Percentiles rank a stretch among this genome's conserved stretches.
Conservation (phyloP, 306 rosid genomes). For the Acacia crassicarpa region DNA sequence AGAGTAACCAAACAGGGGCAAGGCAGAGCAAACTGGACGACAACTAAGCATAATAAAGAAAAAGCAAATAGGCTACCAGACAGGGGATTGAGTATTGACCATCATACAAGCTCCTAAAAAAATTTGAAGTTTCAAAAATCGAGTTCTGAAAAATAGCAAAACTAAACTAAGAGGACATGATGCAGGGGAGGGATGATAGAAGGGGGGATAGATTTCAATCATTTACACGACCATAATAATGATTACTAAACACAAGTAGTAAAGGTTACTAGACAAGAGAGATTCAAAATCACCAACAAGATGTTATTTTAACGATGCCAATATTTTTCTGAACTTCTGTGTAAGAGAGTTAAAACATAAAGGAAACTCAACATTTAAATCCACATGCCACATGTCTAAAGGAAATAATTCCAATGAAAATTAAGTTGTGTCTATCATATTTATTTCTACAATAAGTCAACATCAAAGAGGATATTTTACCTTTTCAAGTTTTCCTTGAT, state of each 20-base stretch:
- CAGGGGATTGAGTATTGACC: background rate
- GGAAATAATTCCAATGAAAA: background rate
- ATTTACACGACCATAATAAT: background rate
- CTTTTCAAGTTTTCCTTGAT: conserved; percentile 84
- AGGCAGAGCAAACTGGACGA: background rate
- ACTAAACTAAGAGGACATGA: background rate
- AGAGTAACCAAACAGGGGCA: background rate
- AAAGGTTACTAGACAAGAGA: background rate
- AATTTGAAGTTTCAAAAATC: background rate
- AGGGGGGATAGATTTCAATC: background rate
- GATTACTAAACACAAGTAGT: background rate
- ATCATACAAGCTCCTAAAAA: background rate
- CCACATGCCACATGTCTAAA: background rate
- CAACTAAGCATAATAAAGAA: background rate
- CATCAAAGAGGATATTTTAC: conserved; percentile 36
- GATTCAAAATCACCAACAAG: background rate
- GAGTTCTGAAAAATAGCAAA: background rate
- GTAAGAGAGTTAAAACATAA: background rate
- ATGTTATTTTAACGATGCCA: no score
- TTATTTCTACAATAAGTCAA: background rate
- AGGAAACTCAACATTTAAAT: background rate
- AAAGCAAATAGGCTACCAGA: background rate
- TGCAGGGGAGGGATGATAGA: background rate
- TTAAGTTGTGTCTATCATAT: no score
- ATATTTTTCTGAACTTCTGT: no score